Evolutionary conservation across 164 flowering plant genomes (phyloP), one percentile per base, ranked within the genome.

Genomic region (Magnolia officinalis): DNA sequence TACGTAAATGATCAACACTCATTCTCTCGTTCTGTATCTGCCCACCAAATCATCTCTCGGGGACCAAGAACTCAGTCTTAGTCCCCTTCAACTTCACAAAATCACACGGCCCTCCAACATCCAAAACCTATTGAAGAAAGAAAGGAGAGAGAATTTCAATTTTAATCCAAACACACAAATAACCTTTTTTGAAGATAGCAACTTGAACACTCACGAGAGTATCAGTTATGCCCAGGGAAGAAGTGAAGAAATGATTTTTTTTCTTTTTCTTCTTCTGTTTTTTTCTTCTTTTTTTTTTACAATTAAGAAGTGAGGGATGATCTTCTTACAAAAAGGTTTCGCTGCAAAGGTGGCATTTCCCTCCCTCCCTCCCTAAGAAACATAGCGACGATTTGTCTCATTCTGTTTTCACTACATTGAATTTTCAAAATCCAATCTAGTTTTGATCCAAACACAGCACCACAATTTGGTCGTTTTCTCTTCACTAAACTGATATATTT

Each of bases 51-150:
- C 86, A 89, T 83, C 68, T 67, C 79, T 73, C 55, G 87, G 97
- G 92, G 93, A 88, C 94, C 87, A 87, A 90, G 97, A 90, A 80
- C 78, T 73, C 24, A 73, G 80, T 88, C 94, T 87, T 81, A 86
- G 94, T 84, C 94, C 91, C 96, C 93, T 71, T 49, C 73, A 71
- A 63, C 71, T 71, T 74, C 80, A 83, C n/a, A 23, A 76, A 51
- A 24, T 75, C 73, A 82, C 49, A 8, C 31, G 69, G n/a, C 20
- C 2, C 79, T 65, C 49, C 9, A 69, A 72, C 76, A 75, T 77
- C 75, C 75, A 72, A 65, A 58, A 66, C 84, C 75, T 79, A 45
- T 2, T 50, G 49, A 74, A 77, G 11, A 52, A 4, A 72, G 71
- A 61, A 65, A 68, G 14, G 50, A 49, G 2, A 31, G 8, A 20